These are phyloP conservation scores for Trypanosoma melophagium DNA, from an alignment of 208 protist genomes.

Conservation along the genomic window DNA sequence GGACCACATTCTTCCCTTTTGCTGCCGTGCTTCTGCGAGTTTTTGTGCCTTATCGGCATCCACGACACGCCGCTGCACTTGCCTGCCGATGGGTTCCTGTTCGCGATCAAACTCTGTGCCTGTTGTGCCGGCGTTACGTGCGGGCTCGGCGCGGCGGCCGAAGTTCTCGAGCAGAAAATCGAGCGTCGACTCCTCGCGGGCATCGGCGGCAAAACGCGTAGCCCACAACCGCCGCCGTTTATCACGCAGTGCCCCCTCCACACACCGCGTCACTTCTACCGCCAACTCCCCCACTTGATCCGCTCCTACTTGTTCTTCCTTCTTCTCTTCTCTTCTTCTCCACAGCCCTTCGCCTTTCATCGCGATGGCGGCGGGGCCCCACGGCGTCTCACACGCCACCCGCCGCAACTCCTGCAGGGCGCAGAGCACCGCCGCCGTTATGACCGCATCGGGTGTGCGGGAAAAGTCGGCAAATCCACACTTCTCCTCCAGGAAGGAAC, in stretches of 20 bases:
- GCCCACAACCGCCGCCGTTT: constrained; percentile 81
- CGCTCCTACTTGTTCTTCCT: too few relatives aligned
- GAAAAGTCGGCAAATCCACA: constrained; percentile 90
- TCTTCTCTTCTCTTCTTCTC: too few relatives aligned
- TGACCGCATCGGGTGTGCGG: constrained; percentile 80
- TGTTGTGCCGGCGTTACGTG: constrained; percentile 63
- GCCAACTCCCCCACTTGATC: too few relatives aligned
- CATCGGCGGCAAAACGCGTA: constrained; percentile 76
- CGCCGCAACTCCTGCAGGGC: constrained; percentile 76
- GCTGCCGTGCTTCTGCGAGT: constrained; percentile 69
- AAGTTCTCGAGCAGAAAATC: constrained; percentile 92
- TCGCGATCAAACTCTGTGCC: constrained; percentile 90
- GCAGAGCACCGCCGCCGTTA: constrained; percentile 79
- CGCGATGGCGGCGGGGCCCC: constrained; percentile 65
- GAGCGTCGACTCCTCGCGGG: constrained; percentile 83
- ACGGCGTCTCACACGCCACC: constrained; percentile 67
- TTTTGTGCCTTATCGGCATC: constrained; percentile 84
- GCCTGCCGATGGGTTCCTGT: constrained; percentile 88
- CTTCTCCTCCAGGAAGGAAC: constrained; percentile 88
- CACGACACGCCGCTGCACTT: constrained; percentile 86
- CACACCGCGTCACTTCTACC: too few relatives aligned
- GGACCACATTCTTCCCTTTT: constrained; percentile 79
- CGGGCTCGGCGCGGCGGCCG: constrained; percentile 67
- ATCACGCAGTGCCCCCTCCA: constrained; percentile 53
- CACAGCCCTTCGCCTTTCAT: constrained; percentile 42